Evolutionary conservation across 2,329 filamentous ascomycete genomes (phyloP).

Genomic region (Emydomyces testavorans): DNA sequence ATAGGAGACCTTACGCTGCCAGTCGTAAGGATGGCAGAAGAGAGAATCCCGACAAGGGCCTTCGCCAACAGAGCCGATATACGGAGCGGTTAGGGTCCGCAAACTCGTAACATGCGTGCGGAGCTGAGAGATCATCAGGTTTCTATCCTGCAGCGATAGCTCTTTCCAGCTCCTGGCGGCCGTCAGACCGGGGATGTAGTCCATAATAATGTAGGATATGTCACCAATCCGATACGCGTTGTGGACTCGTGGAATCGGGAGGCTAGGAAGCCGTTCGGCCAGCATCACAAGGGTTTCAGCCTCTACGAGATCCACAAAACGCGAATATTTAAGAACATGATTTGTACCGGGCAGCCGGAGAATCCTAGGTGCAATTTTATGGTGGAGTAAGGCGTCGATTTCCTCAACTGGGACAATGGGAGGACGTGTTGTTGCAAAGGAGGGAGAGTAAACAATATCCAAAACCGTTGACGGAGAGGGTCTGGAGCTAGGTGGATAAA

Average conservation of each 20-base stretch:
- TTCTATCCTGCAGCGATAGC: not conserved
- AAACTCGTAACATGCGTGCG: slow-evolving; percentile 1
- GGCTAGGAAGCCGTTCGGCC: slow-evolving; percentile 13
- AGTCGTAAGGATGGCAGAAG: slow-evolving; percentile 1
- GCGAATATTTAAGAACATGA: slow-evolving; percentile 18
- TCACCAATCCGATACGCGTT: slow-evolving; percentile 10
- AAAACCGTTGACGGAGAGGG: not conserved
- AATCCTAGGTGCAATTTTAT: slow-evolving; percentile 9
- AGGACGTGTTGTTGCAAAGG: slow-evolving; percentile 4
- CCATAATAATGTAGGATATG: slow-evolving; percentile 10
- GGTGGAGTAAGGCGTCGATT: slow-evolving; percentile 12
- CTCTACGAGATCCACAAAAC: slow-evolving; percentile 15
- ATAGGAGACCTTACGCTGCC: slow-evolving; percentile 3
- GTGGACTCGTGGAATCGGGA: slow-evolving; percentile 1
- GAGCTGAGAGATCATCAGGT: not conserved
- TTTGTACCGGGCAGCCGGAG: slow-evolving; percentile 14
- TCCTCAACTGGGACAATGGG: slow-evolving; percentile 11
- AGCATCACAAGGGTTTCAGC: slow-evolving; percentile 18
- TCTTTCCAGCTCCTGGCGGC: slow-evolving; percentile 3
- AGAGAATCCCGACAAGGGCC: slow-evolving; percentile 7
- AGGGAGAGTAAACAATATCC: slow-evolving; percentile 11
- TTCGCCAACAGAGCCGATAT: slow-evolving; percentile 4
- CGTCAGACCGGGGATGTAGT: not conserved
- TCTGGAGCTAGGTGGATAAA: slow-evolving; percentile 2
- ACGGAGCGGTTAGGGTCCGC: slow-evolving; percentile 5